Evolutionary conservation across 2,329 filamentous ascomycete genomes (phyloP).

Genomic region (Cryphonectria naterciae): DNA sequence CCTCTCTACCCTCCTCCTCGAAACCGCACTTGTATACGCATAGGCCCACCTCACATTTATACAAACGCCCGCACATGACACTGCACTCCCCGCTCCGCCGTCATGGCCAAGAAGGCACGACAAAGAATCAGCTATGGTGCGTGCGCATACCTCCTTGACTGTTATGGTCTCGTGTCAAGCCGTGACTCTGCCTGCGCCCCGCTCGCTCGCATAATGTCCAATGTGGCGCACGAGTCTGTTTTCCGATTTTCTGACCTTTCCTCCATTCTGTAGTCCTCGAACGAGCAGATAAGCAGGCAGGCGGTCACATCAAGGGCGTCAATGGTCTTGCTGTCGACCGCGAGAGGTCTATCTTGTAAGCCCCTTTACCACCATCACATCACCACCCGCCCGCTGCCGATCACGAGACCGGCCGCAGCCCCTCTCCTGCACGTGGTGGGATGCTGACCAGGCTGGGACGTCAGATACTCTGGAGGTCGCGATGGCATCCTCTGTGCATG

Average conservation of each 20-base stretch:
- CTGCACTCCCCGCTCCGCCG: constrained; percentile 30
- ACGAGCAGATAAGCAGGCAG: constrained; percentile 61
- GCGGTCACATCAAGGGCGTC: constrained; percentile 90
- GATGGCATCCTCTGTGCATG: constrained; percentile 96
- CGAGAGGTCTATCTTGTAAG: constrained; percentile 84
- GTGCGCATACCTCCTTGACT: constrained; percentile 45
- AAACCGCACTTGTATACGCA: constrained; percentile 7
- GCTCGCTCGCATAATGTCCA: constrained; percentile 14
- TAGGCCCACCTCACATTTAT: constrained; percentile 3
- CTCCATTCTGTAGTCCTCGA: constrained; percentile 54
- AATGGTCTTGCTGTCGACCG: constrained; percentile 91
- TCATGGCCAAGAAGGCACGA: constrained; percentile 67
- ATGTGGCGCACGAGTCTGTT: constrained; percentile 17
- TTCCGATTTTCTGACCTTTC: constrained; percentile 31
- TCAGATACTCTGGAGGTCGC: constrained; percentile 90
- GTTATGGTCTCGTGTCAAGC: constrained; percentile 25
- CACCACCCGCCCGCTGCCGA: constrained; percentile 18
- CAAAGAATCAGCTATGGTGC: constrained; percentile 70
- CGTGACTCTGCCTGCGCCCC: constrained; percentile 35
- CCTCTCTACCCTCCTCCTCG: not conserved
- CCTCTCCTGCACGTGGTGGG: not conserved
- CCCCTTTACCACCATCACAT: constrained; percentile 30
- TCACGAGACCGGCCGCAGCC: not conserved
- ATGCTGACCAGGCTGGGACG: constrained; percentile 34
- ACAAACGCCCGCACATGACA: constrained; percentile 29